Percentiles rank a stretch among this genome's conserved stretches.
Conservation (phyloP, 2,329 filamentous ascomycete species). For the Claviceps fusiformis region DNA sequence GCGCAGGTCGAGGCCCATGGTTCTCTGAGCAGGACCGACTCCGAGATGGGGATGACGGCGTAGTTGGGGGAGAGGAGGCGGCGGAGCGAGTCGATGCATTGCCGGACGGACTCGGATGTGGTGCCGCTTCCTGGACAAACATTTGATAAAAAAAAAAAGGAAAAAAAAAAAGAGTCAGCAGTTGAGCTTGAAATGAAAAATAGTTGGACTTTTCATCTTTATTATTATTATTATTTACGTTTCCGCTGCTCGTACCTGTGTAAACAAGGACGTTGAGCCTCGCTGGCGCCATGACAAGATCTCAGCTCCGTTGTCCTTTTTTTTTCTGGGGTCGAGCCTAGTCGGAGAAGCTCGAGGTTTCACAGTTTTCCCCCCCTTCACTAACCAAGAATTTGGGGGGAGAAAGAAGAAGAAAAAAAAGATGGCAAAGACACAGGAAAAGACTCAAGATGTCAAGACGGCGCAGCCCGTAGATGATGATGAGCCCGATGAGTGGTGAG, state of each 20-base stretch:
- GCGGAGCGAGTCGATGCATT: constrained; percentile 76
- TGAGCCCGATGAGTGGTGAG: constrained; percentile 91
- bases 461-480: constrained; percentile 38
- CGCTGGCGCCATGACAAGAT: constrained; percentile 43
- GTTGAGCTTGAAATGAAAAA: background rate
- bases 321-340: background rate
- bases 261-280: constrained; percentile 90
- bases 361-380: background rate
- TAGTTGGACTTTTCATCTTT: background rate
- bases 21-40: constrained; percentile 70
- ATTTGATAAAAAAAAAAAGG: background rate
- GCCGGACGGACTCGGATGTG: constrained; percentile 76
- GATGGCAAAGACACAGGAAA: constrained; percentile 36
- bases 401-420: background rate
- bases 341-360: background rate
- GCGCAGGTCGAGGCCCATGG: constrained; percentile 83
- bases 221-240: background rate
- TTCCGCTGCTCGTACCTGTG: constrained; percentile 44
- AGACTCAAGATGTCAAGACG: constrained; percentile 27
- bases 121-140: constrained; percentile 57
- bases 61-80: constrained; percentile 81
- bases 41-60: constrained; percentile 75
- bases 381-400: background rate
- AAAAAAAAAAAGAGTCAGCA: background rate
- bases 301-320: background rate